Conservation (phyloP, 192 early-diverging fungal genomes). For the Gryganskiella cystojenkinii region DNA sequence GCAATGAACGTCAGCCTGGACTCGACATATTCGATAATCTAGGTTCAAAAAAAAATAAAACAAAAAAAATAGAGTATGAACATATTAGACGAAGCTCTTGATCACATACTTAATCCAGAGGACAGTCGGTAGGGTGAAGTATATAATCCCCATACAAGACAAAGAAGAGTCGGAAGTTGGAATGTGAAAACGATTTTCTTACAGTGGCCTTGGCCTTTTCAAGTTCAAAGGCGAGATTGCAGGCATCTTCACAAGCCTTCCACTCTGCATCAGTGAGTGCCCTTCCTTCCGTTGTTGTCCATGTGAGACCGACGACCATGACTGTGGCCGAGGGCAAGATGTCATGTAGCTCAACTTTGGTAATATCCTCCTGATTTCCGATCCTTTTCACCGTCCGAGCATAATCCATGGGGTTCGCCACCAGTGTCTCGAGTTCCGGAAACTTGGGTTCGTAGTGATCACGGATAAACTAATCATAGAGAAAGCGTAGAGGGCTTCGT, state of each 20-base stretch:
- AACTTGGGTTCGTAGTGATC: slow-evolving; percentile 92
- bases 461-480: slow-evolving; percentile 73
- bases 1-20: slow-evolving; percentile 93
- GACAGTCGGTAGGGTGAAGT: too few relatives aligned
- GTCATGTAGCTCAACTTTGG: slow-evolving; percentile 79
- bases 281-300: slow-evolving; percentile 83
- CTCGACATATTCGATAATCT: slow-evolving; percentile 91
- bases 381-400: slow-evolving; percentile 85
- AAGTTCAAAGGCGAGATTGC: slow-evolving; percentile 80
- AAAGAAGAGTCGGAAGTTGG: too few relatives aligned
- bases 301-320: slow-evolving; percentile 94
- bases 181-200: background rate
- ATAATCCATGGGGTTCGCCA: slow-evolving; percentile 90
- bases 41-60: slow-evolving; percentile 10
- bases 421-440: slow-evolving; percentile 92
- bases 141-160: background rate
- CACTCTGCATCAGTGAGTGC: slow-evolving; percentile 71
- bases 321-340: slow-evolving; percentile 85
- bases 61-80: background rate
- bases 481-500: background rate
- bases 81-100: background rate
- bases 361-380: slow-evolving; percentile 83
- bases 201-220: slow-evolving; percentile 76
- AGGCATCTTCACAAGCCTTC: slow-evolving; percentile 76
- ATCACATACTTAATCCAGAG: background rate